Conservation (phyloP, 305 asterid genomes). For the Fraxinus sp. region DNA sequence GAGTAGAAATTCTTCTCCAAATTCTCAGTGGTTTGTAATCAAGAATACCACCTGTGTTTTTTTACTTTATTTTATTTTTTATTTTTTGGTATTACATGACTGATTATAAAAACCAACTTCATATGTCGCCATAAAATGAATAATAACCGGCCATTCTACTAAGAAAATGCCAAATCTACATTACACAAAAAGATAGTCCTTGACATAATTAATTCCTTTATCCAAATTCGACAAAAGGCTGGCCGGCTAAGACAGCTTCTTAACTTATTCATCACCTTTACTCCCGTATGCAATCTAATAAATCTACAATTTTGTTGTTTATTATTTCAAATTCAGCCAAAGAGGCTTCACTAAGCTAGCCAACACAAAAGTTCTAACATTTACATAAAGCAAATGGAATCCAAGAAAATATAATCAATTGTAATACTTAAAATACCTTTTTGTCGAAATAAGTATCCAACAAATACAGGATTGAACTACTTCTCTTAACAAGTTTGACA, state of each 20-base stretch:
- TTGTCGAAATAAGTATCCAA: background rate
- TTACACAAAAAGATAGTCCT: conserved; percentile 12
- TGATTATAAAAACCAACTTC: conserved; percentile 14
- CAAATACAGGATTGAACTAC: background rate
- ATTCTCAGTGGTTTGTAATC: background rate
- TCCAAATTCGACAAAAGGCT: conserved; percentile 42
- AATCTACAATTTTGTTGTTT: conserved; percentile 11
- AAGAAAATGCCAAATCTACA: conserved; percentile 23
- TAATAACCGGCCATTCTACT: conserved; percentile 34
- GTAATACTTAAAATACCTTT: background rate
- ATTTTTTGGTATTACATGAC: conserved; percentile 31
- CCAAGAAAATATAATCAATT: background rate
- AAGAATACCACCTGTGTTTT: conserved; percentile 41
- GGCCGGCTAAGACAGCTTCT: conserved; percentile 71
- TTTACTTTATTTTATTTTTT: too few relatives aligned
- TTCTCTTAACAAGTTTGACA: background rate
- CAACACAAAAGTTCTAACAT: conserved; percentile 12
- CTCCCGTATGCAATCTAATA: conserved; percentile 8
- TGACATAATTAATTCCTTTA: conserved; percentile 36
- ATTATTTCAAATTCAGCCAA: conserved; percentile 9
- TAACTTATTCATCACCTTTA: conserved; percentile 41
- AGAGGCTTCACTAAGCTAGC: conserved; percentile 16
- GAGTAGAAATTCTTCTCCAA: background rate
- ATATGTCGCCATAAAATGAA: conserved; percentile 32
- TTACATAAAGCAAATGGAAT: background rate